These are phyloP conservation scores for Parascedosporium putredinis DNA, from an alignment of 2,329 filamentous ascomycete species.

Conservation along the genomic window DNA sequence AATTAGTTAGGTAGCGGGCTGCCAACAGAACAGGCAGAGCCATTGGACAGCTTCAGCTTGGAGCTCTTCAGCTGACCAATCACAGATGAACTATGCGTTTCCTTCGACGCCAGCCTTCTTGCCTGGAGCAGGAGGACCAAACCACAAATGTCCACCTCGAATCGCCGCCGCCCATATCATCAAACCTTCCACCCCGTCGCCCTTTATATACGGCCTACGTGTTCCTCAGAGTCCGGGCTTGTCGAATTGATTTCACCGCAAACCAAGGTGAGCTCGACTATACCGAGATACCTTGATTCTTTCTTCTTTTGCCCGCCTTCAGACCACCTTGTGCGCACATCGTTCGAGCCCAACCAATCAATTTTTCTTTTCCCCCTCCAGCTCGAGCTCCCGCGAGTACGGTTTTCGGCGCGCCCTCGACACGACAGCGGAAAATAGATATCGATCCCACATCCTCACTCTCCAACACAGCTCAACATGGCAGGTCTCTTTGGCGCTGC, in stretches of 20 bases:
- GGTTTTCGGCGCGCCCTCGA: no score
- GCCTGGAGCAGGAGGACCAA: not conserved
- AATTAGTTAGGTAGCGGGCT: no score
- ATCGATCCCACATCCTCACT: not conserved
- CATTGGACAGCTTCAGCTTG: not conserved
- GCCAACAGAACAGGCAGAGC: not conserved
- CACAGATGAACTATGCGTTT: not conserved
- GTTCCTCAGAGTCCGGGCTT: not conserved
- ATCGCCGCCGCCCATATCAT: not conserved
- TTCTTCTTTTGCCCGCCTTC: no score
- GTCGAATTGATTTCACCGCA: not conserved
- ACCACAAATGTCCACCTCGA: not conserved
- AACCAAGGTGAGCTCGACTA: not conserved
- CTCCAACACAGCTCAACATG: constrained; percentile 35
- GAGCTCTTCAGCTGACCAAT: not conserved
- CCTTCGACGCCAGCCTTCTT: not conserved
- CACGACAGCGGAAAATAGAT: no score
- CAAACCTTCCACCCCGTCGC: not conserved
- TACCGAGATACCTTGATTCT: not conserved
- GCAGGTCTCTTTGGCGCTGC: constrained; percentile 50
- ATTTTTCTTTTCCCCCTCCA: not conserved
- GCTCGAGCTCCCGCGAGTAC: no score
- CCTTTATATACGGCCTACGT: not conserved
- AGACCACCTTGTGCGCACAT: not conserved
- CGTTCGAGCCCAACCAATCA: not conserved